Evolutionary conservation across 2,329 filamentous ascomycete species (phyloP).

Genomic region (Colletotrichum caudatum): DNA sequence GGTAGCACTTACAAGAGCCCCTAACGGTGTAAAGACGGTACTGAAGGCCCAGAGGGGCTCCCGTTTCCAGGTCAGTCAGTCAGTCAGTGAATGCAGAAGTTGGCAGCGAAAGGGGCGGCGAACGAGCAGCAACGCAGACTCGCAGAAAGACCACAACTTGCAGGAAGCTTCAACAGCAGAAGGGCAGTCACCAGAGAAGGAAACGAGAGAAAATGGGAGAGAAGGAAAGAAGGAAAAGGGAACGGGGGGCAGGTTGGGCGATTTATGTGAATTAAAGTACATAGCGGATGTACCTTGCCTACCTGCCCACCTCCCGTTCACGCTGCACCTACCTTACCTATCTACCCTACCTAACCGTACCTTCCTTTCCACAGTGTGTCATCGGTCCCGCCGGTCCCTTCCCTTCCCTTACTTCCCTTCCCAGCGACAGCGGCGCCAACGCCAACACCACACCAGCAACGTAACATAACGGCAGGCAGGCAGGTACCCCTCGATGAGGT

Average conservation of each 20-base stretch:
- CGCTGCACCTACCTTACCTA: not conserved
- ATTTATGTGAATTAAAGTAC: conserved; percentile 41
- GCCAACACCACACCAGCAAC: not conserved
- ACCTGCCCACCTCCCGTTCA: not conserved
- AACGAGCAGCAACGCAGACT: conserved; percentile 15
- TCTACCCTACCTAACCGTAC: not conserved
- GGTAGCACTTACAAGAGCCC: conserved; percentile 27
- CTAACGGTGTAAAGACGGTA: conserved; percentile 23
- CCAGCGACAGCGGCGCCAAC: not conserved
- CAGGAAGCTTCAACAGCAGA: conserved; percentile 26
- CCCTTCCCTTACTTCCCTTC: not conserved
- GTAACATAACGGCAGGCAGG: conserved; percentile 20
- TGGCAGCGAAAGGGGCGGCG: not conserved
- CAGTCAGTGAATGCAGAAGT: not conserved
- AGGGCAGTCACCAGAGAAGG: conserved; percentile 30
- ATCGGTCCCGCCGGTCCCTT: not conserved
- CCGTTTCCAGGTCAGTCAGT: conserved; percentile 14
- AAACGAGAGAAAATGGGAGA: conserved; percentile 32
- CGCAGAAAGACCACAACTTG: not conserved
- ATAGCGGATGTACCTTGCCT: conserved; percentile 18
- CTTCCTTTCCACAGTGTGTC: conserved; percentile 12
- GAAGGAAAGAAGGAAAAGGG: conserved; percentile 24
- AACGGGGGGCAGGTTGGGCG: conserved; percentile 38
- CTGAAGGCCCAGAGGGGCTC: conserved; percentile 17
- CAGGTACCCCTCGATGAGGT: conserved; percentile 13